Evolutionary conservation across 805 yeast genomes (phyloP), one percentile per base, ranked within the genome.

Genomic region (Blastobotrys chiropterorum): DNA sequence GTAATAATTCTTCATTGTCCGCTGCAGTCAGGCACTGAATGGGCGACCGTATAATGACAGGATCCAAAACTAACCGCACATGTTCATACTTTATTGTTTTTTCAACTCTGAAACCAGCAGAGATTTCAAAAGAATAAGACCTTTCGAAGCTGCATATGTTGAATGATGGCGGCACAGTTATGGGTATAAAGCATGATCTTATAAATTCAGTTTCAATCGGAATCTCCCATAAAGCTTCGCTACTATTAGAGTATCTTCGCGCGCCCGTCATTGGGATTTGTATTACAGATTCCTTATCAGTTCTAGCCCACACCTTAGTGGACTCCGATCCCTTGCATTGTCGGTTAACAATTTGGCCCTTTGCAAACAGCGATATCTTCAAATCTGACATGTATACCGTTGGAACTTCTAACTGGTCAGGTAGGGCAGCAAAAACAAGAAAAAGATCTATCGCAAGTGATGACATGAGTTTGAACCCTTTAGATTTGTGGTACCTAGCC

Each of bases 131-230:
- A 2, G 59, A 55, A 59, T 80, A 79, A n/a, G 53, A 56, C 41
- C 85, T 69, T 8, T 69, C 60, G 20, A 83, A 71, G 59, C 81
- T 82, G 59, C 86, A 81, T 2, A 82, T 74, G 21, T 62, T 64
- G 62, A 84, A 83, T 16, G 77, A 65, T 1, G 87, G 86, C 1
- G 81, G 67, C 2, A 78, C 65, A 42, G 70, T 57, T 44, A 72
- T 74, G 0, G 85, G 83, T 15, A 79, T 55, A 2, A 67, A 61
- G 44, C 79, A 72, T 54, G 70, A 71, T 21, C 66, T 57, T 53
- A 68, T 75, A 50, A 71, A 26, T 5, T 11, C 22, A 3, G 49
- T 44, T 6, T 58, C 56, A 5, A 61, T 44, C 14, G 17, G 34
- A 38, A 59, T 30, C 43, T 60, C 61, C 34, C 34, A 26, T 26